Conservation (phyloP, 345 rosid genomes). For the Geranium brycei region DNA sequence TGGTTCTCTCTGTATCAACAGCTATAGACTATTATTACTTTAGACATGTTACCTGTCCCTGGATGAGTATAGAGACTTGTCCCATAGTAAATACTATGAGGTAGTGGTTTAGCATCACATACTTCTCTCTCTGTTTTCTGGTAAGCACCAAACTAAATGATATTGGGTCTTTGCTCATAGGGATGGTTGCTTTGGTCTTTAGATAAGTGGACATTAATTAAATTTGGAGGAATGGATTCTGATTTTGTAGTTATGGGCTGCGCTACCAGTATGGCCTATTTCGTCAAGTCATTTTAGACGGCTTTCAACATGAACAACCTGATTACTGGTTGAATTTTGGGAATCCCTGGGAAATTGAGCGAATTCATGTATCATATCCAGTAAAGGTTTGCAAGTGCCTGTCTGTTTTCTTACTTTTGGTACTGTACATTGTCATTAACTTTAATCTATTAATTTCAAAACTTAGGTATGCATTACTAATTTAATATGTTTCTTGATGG, state of each 20-base stretch:
- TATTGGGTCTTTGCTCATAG: no score
- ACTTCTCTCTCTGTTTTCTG: no score
- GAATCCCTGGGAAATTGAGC: slow-evolving; percentile 43
- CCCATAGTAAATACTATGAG: no score
- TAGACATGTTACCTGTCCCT: no score
- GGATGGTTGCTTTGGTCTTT: background rate
- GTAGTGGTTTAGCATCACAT: no score
- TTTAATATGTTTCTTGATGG: slow-evolving; percentile 11
- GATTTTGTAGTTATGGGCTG: slow-evolving; percentile 26
- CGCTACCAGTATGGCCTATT: slow-evolving; percentile 40
- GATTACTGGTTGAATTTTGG: slow-evolving; percentile 43
- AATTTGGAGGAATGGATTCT: slow-evolving; percentile 1
- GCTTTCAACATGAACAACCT: slow-evolving; percentile 38
- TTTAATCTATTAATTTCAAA: slow-evolving; percentile 2
- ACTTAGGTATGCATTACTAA: background rate
- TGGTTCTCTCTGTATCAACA: no score
- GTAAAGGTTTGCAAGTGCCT: slow-evolving; percentile 30
- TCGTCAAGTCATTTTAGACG: slow-evolving; percentile 38
- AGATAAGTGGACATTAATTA: background rate
- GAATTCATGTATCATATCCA: slow-evolving; percentile 29
- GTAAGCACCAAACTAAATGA: no score
- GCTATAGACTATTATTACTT: no score
- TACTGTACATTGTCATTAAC: slow-evolving; percentile 1
- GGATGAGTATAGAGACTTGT: no score
- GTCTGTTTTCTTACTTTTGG: background rate